Percentiles rank a stretch among this genome's conserved stretches.
These are phyloP conservation scores for Solanum tarijense DNA, from an alignment of 257 asterid species.

Conservation along the genomic window DNA sequence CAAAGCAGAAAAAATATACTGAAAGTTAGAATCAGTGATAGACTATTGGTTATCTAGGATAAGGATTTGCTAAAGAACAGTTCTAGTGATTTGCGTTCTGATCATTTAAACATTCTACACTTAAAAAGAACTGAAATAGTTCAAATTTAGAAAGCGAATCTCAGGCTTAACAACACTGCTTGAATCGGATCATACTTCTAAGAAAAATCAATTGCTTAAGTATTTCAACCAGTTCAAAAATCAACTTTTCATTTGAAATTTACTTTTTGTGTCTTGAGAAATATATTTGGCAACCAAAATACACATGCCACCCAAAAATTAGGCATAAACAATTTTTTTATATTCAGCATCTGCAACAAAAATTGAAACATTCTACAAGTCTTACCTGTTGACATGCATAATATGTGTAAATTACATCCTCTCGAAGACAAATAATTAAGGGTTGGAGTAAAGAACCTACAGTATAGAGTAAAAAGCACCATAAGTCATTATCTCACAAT, in stretches of 20 bases:
- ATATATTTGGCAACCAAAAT: not conserved
- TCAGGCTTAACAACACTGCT: not conserved
- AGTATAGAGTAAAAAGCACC: not conserved
- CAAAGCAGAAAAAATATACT: not conserved
- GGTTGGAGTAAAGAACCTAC: constrained; percentile 90
- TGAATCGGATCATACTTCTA: not conserved
- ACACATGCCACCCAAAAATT: not conserved
- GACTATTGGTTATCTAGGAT: not conserved
- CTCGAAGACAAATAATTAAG: constrained; percentile 47
- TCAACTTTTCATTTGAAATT: not conserved
- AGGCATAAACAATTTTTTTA: not conserved
- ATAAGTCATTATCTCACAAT: not conserved
- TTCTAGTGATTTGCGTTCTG: not conserved
- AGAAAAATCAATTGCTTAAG: not conserved
- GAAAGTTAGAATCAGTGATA: not conserved
- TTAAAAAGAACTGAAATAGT: not conserved
- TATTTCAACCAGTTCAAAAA: not conserved
- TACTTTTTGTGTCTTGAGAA: not conserved
- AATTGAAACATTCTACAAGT: constrained; percentile 1
- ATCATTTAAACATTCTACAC: not conserved
- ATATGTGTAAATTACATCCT: constrained; percentile 53
- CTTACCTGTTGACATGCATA: constrained; percentile 83
- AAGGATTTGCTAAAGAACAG: not conserved
- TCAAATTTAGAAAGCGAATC: not conserved
- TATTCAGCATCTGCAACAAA: not conserved